phyloP scores from a whole-genome alignment of 1,139 yeast genomes.

The Magnusiomyces suaveolens region DNA sequence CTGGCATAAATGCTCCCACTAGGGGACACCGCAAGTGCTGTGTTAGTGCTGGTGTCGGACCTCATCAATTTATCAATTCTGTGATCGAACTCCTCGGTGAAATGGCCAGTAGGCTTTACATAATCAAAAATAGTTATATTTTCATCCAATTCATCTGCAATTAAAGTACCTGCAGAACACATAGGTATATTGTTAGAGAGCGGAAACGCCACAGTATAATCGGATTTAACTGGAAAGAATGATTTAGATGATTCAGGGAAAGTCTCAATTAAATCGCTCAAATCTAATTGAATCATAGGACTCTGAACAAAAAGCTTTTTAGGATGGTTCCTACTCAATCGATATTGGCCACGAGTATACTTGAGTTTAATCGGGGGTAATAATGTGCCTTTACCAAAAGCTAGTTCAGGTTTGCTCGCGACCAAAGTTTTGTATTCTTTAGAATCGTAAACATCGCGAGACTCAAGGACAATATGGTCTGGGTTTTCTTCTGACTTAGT shows the following conservation, averaged over 20 bases:
- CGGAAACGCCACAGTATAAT: not conserved
- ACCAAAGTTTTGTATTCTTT: not conserved
- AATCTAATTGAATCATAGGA: not conserved
- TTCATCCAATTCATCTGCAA: not conserved
- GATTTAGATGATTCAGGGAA: too few relatives aligned
- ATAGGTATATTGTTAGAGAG: not conserved
- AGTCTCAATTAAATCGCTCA: not conserved
- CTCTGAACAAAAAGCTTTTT: not conserved
- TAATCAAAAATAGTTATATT: not conserved
- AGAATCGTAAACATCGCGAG: not conserved
- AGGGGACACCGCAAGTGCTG: conserved; percentile 32
- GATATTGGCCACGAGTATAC: not conserved
- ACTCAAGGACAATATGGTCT: not conserved
- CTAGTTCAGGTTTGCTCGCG: not conserved
- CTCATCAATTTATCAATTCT: not conserved
- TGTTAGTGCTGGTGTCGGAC: conserved; percentile 16
- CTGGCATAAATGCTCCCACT: conserved; percentile 29
- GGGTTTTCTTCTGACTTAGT: not conserved
- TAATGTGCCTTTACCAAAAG: not conserved
- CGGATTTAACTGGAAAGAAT: not conserved
- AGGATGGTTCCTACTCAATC: not conserved
- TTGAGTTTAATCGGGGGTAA: not conserved
- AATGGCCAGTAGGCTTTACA: not conserved
- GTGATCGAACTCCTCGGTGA: not conserved
- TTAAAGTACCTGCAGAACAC: not conserved